These are phyloP conservation scores for Rhododendron vialii DNA, from an alignment of 148 eudicot species.

Conservation along the genomic window DNA sequence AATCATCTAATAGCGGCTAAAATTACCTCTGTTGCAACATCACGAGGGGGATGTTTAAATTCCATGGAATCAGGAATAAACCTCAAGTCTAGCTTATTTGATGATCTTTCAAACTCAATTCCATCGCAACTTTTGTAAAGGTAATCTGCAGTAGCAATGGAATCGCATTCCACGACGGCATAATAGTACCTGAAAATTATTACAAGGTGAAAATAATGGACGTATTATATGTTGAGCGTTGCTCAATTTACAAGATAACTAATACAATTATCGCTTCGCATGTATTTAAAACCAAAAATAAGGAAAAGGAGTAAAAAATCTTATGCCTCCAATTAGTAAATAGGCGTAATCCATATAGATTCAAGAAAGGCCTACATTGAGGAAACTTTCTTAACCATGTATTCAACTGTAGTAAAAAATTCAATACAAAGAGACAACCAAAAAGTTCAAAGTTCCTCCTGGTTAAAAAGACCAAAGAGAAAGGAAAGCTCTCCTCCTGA, in stretches of 20 bases:
- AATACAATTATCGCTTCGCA: neutral
- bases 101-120: constrained; percentile 83
- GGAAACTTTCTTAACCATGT: neutral
- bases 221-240: neutral
- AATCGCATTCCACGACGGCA: constrained; percentile 94
- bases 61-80: constrained; percentile 95
- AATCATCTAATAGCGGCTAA: neutral
- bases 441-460: neutral
- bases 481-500: neutral
- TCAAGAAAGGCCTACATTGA: neutral
- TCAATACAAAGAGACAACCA: neutral
- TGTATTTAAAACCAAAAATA: neutral
- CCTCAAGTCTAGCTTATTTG: constrained; percentile 85
- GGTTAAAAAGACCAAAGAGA: neutral
- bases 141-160: constrained; percentile 83
- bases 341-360: neutral
- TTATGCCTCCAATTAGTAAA: neutral
- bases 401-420: neutral
- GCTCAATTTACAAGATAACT: neutral
- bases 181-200: constrained; percentile 64
- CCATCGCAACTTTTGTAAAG: constrained; percentile 89
- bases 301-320: neutral
- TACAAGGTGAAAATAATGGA: neutral
- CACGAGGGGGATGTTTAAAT: constrained; percentile 78
- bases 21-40: constrained; percentile 82